These are phyloP conservation scores for Nyctanthes arbortristis DNA, from an alignment of 257 asterid species.

Conservation along the genomic window DNA sequence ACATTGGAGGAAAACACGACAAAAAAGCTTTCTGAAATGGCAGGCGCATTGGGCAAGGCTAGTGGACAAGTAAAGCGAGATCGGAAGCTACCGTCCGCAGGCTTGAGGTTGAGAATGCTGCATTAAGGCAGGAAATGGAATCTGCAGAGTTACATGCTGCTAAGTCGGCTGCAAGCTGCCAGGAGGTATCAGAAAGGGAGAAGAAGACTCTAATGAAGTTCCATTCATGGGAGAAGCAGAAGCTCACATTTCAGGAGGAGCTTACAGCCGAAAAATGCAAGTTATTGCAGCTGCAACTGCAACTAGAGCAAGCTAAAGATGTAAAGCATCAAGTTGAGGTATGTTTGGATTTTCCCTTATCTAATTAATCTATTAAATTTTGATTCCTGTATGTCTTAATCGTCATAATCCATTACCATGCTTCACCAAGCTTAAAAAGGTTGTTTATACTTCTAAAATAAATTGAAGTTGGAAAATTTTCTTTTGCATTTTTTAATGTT, in stretches of 20 bases:
- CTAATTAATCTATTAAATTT: constrained; percentile 12
- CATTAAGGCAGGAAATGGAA: constrained; percentile 76
- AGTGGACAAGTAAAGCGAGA: constrained; percentile 81
- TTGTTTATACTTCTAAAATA: no score
- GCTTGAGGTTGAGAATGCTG: constrained; percentile 70
- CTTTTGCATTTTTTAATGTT: no score
- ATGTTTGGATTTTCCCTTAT: constrained; percentile 29
- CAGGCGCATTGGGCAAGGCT: constrained; percentile 74
- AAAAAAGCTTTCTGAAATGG: constrained; percentile 87
- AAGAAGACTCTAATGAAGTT: constrained; percentile 61
- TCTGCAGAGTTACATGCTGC: constrained; percentile 67
- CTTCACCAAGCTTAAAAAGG: no score
- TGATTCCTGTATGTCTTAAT: neutral
- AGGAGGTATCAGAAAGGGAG: constrained; percentile 76
- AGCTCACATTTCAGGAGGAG: constrained; percentile 66
- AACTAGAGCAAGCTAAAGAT: constrained; percentile 59
- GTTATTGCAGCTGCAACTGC: constrained; percentile 47
- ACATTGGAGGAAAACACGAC: constrained; percentile 69
- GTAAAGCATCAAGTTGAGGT: constrained; percentile 73
- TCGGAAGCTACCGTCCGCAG: constrained; percentile 65
- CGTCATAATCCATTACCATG: neutral
- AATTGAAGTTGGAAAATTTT: no score
- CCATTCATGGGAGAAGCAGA: constrained; percentile 94
- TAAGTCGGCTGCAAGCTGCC: constrained; percentile 73
- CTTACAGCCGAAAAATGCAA: constrained; percentile 59